Conservation (phyloP, 2,329 filamentous ascomycete species). For the Microdochium trichocladiopsis region DNA sequence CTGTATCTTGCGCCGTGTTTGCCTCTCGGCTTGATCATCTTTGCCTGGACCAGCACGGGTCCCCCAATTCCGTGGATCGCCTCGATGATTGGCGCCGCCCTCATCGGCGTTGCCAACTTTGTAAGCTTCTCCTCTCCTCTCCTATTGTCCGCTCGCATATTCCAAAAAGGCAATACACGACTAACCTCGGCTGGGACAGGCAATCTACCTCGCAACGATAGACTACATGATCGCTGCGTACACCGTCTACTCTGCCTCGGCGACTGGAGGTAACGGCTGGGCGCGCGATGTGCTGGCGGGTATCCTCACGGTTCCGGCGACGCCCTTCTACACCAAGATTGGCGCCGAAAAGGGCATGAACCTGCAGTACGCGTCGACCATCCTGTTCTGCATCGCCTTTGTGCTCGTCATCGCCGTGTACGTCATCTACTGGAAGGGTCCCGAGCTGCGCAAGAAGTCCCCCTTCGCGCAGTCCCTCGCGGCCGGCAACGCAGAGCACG, state of each 20-base stretch:
- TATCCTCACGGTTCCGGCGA: constrained; percentile 55
- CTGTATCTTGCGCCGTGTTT: constrained; percentile 51
- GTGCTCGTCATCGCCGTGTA: constrained; percentile 47
- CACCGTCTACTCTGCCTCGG: constrained; percentile 58
- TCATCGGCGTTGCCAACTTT: constrained; percentile 59
- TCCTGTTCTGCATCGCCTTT: constrained; percentile 43
- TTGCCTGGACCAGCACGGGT: constrained; percentile 50
- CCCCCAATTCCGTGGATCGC: constrained; percentile 55
- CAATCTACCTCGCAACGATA: constrained; percentile 61
- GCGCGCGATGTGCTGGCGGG: constrained; percentile 59
- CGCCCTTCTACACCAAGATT: constrained; percentile 45
- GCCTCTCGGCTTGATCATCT: constrained; percentile 57
- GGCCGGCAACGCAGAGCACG: constrained; percentile 18
- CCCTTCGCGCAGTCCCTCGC: constrained; percentile 55
- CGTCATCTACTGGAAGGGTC: constrained; percentile 51
- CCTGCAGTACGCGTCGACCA: constrained; percentile 45
- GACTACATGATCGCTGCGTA: constrained; percentile 65
- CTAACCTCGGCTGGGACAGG: neutral
- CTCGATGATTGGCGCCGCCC: constrained; percentile 50
- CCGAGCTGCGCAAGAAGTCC: constrained; percentile 39
- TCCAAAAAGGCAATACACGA: neutral
- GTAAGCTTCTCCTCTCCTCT: constrained; percentile 2
- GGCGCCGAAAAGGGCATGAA: constrained; percentile 35
- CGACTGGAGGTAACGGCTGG: constrained; percentile 61
- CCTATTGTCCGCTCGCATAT: neutral